Percentiles rank a stretch among this genome's conserved stretches.
These are phyloP conservation scores for Mycosphaerella sp. DNA, from an alignment of 2,329 filamentous ascomycete genomes.

Conservation along the genomic window DNA sequence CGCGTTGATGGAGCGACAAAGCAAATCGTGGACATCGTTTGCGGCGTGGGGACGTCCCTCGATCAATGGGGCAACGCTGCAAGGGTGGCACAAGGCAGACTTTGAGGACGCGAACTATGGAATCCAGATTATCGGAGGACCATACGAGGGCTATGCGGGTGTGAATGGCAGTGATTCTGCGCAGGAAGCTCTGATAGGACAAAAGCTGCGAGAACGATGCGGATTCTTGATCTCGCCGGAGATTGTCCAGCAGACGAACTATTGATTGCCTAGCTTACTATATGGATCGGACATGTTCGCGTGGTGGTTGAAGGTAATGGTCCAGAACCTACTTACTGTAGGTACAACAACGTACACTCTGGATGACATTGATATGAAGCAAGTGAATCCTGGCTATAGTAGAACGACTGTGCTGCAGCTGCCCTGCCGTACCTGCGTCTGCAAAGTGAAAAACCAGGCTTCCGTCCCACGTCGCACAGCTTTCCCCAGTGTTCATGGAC, in stretches of 20 bases:
- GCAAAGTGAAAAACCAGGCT: too few species aligned
- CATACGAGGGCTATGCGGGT: constrained; percentile 38
- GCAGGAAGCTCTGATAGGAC: constrained; percentile 25
- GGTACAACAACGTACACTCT: too few species aligned
- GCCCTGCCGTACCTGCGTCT: too few species aligned
- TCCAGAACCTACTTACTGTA: too few species aligned
- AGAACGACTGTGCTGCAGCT: too few species aligned
- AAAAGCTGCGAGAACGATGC: constrained; percentile 45
- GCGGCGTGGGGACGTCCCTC: constrained; percentile 37
- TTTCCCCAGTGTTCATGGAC: too few species aligned
- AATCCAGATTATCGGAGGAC: constrained; percentile 44
- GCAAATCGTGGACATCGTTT: constrained; percentile 46
- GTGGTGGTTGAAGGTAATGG: too few species aligned
- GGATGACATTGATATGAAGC: too few species aligned
- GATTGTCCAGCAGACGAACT: constrained; percentile 37
- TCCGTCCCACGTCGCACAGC: too few species aligned
- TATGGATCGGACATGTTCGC: too few species aligned
- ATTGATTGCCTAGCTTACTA: not conserved
- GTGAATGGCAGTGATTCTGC: constrained; percentile 34
- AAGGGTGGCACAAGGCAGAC: constrained; percentile 40
- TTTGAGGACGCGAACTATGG: constrained; percentile 21
- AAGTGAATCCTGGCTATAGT: too few species aligned
- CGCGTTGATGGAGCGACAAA: constrained; percentile 36
- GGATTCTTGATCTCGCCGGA: constrained; percentile 42
- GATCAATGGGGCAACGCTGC: constrained; percentile 35